Conservation (phyloP, 192 early-diverging fungal species). For the Coemansia sp. region DNA sequence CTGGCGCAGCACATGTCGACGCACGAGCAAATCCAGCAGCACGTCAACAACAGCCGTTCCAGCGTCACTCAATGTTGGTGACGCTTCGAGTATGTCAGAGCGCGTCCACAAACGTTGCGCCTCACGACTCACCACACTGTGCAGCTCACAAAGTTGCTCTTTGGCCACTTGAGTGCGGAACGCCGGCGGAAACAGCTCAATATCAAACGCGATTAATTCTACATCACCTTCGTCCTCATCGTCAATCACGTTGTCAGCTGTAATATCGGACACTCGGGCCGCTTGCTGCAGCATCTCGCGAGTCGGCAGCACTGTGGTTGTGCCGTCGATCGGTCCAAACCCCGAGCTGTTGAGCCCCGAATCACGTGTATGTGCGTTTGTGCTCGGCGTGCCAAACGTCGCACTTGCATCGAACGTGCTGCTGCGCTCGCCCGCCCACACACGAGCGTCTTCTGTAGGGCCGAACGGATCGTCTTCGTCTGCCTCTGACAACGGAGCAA, state of each 20-base stretch:
- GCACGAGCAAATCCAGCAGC: conserved; percentile 37
- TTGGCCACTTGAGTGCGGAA: conserved; percentile 30
- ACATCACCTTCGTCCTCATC: neutral
- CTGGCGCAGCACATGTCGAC: conserved; percentile 33
- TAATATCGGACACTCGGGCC: conserved; percentile 19
- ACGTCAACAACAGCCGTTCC: conserved; percentile 15
- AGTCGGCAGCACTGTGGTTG: conserved; percentile 45
- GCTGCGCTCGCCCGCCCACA: conserved; percentile 11
- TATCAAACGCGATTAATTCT: conserved; percentile 13
- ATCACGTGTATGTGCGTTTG: conserved; percentile 11
- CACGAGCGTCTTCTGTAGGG: neutral
- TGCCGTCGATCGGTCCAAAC: conserved; percentile 37
- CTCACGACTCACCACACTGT: conserved; percentile 18
- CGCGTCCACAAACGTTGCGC: conserved; percentile 38
- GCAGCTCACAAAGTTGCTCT: conserved; percentile 28
- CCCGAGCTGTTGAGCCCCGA: conserved; percentile 29
- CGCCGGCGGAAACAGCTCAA: conserved; percentile 32
- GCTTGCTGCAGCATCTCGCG: conserved; percentile 52
- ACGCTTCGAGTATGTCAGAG: conserved; percentile 19
- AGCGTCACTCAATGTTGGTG: conserved; percentile 11
- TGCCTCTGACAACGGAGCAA: conserved; percentile 22
- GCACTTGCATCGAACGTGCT: conserved; percentile 30
- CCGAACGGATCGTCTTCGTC: conserved; percentile 48
- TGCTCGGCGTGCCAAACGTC: conserved; percentile 23
- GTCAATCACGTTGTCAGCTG: neutral